Conservation (phyloP, 2,329 filamentous ascomycete genomes). For the Zymoseptoria crescenta region DNA sequence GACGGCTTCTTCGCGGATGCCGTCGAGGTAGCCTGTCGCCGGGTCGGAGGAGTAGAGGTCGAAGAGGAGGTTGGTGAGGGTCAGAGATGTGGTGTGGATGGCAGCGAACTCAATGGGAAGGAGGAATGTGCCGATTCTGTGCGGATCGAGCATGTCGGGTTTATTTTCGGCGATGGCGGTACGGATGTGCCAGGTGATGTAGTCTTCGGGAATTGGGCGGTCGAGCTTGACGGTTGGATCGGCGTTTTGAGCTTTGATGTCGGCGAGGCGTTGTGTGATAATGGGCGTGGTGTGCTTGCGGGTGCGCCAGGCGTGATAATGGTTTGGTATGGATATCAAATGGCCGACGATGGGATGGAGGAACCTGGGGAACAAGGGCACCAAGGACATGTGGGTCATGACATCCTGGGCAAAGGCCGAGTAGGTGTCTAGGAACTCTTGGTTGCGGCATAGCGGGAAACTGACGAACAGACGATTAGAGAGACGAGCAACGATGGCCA, state of each 20-base stretch:
- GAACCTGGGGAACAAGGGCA: constrained; percentile 43
- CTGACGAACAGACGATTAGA: constrained; percentile 42
- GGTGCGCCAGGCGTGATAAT: constrained; percentile 41
- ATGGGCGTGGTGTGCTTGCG: constrained; percentile 39
- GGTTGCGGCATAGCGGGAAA: constrained; percentile 38
- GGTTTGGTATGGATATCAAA: constrained; percentile 40
- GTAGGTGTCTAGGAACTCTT: constrained; percentile 41
- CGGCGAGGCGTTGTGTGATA: constrained; percentile 43
- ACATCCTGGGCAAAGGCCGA: constrained; percentile 46
- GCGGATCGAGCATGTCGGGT: constrained; percentile 39
- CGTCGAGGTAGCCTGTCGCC: constrained; percentile 29
- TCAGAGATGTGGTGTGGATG: constrained; percentile 51
- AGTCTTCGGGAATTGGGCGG: constrained; percentile 44
- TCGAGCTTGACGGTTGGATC: constrained; percentile 38
- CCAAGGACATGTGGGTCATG: constrained; percentile 34
- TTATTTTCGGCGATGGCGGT: constrained; percentile 41
- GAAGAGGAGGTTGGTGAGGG: constrained; percentile 41
- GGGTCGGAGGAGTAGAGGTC: constrained; percentile 40
- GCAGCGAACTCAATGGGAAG: constrained; percentile 52
- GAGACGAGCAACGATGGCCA: constrained; percentile 34
- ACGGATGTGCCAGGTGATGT: constrained; percentile 51
- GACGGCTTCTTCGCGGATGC: constrained; percentile 25
- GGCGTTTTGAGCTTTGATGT: constrained; percentile 38
- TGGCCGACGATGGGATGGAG: constrained; percentile 37
- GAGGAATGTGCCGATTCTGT: constrained; percentile 44